Evolutionary conservation across 2,329 filamentous ascomycete genomes (phyloP), one percentile per base, ranked within the genome.

Genomic region (Fusarium oligoseptatum): DNA sequence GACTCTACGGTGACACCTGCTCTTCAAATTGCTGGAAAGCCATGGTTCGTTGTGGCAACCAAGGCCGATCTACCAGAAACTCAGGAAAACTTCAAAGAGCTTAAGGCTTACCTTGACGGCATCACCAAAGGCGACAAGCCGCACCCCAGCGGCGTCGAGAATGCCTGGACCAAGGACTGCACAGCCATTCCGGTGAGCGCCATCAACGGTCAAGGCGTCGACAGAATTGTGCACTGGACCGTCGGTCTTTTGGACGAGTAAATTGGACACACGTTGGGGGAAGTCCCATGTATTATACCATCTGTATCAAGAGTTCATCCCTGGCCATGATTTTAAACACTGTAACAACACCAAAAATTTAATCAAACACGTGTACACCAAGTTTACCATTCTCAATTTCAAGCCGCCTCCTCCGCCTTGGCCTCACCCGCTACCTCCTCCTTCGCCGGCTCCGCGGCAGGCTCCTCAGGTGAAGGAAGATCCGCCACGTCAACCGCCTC

Each of bases 11-110:
- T 67, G 20, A 64, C 67, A 3, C 81, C 82, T 4, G 87, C 83
- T n/a, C 81, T 94, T n/a, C 91, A 93, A 45, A 97, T 98, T 75
- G 93, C 94, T n/a, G 90, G 90, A 37, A 99, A 99, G 85, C 95
- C 97, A 1, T 99, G 97, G 97, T 97, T 97, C 79, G 95, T 98
- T 6, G 92, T 98, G 50, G 96, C 94, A 1, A 98, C 95, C 22
- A 98, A 98, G 84, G 95, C 94, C 1, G 96, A 98, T 81, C 82
- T 97, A 64, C 90, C 92, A 4, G 89, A 89, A 4, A 97, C 97
- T 2, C 90, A 95, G 81, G 89, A 91, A 27, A 97, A 97, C 80
- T 99, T 94, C 81, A 83, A 82, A 39, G 83, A 85, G 61, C 85
- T 99, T 76, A 91, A 91, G 75, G 83, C 84, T 10, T 98, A 98